phyloP scores from a whole-genome alignment of 106 monocot species.

The Allium fistulosum region DNA sequence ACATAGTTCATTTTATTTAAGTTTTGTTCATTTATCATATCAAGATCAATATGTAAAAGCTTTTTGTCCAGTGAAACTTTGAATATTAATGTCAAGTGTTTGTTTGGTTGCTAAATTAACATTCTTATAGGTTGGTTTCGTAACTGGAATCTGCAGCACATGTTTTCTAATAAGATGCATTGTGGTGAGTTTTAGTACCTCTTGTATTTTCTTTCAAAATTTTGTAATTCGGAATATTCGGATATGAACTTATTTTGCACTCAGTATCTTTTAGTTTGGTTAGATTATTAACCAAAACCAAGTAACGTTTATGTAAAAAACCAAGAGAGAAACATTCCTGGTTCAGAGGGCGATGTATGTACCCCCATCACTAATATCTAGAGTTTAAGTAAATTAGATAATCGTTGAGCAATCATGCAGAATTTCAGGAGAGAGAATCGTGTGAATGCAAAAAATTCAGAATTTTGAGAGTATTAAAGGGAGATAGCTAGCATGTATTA shows the following conservation, averaged over 20 bases:
- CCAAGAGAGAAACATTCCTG: not conserved
- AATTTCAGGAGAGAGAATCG: too few species aligned
- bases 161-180: conserved; percentile 57
- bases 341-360: not conserved
- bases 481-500: too few species aligned
- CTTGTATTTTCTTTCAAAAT: not conserved
- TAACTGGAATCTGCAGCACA: conserved; percentile 46
- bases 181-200: conserved; percentile 31
- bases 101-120: not conserved
- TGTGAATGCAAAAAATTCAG: not conserved
- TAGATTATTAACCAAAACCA: not conserved
- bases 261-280: not conserved
- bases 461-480: not conserved
- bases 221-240: not conserved
- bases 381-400: too few species aligned
- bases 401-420: too few species aligned
- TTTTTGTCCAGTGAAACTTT: not conserved
- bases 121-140: conserved; percentile 43
- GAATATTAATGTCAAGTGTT: not conserved
- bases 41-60: too few species aligned
- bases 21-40: too few species aligned
- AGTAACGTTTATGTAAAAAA: not conserved
- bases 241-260: not conserved
- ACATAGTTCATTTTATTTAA: too few species aligned
- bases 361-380: too few species aligned